Evolutionary conservation across 331 rosid species (phyloP).

Genomic region (Pyrus hybrid): DNA sequence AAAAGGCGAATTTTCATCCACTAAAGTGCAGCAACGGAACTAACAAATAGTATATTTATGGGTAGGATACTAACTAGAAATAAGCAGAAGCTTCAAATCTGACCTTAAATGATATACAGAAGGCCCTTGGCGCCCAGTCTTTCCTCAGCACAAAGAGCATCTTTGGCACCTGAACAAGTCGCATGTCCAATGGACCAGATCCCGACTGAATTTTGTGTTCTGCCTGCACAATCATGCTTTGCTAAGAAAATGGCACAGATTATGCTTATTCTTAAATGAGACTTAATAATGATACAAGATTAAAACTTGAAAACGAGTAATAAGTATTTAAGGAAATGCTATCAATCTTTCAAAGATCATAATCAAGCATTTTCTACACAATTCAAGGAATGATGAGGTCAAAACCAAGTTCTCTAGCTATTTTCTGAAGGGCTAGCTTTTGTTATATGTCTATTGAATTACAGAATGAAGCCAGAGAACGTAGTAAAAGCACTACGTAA

Average conservation of each 20-base stretch:
- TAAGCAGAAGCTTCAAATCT: not conserved
- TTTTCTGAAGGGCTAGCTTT: not conserved
- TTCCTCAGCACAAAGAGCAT: constrained; percentile 64
- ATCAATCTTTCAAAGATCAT: not conserved
- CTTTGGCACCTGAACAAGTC: constrained; percentile 86
- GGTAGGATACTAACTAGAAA: not conserved
- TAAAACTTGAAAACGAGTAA: not conserved
- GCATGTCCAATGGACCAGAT: constrained; percentile 69
- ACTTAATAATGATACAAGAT: not conserved
- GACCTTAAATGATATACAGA: constrained; percentile 89
- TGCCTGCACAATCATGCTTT: constrained; percentile 35
- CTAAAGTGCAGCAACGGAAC: not conserved
- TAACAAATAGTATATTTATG: not conserved
- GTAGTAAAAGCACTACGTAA: not conserved
- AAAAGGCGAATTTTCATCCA: not conserved
- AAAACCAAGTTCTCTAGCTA: not conserved
- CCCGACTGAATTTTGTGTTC: constrained; percentile 94
- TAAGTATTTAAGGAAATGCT: not conserved
- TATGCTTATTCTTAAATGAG: not conserved
- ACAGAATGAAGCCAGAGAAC: not conserved
- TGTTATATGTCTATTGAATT: not conserved
- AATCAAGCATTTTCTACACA: not conserved
- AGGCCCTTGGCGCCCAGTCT: constrained; percentile 77
- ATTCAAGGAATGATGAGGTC: not conserved
- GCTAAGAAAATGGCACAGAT: not conserved